Base-by-base conservation (phyloP, 1,284 basidiomycete genomes). In the Termitomyces sp. region DNA sequence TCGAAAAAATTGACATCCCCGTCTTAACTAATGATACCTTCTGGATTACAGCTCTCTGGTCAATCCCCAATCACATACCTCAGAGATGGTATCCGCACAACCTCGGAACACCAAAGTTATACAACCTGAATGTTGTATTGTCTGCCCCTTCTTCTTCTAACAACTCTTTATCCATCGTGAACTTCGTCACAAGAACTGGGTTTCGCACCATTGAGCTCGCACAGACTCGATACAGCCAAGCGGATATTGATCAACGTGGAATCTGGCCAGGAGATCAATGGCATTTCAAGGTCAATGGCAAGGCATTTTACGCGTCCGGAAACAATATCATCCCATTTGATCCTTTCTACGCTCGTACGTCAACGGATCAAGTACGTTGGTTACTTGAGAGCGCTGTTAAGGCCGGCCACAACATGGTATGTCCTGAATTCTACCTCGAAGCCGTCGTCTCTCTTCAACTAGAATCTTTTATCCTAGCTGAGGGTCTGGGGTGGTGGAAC, bases 271-370 rank as follows among this genome's bases (percentile, higher is more conserved):
- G 80, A 4, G 80, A 83, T 59, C 75, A 82, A 61, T 83, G 79
- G 75, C 79, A 82, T 65, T 82, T 83, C 61, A 72, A 76, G 57
- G 70, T 83, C 55, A 82, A 83, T 52, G 80, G 81, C 8, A 75
- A 76, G 61, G 72, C 73, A 13, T 82, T 83, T 62, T 83, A 81
- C 57, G 75, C 73, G 52, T 70, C 76, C 17, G 81, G 81, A 3
- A 81, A 78, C 17, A 83, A 82, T 57, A 75, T 82, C 60, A 82
- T 83, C 52, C 81, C 82, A 1, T 82, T 81, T 58, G 81, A 83
- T 65, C 77, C 78, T 13, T 83, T 83, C 64, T 82, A 83, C 57
- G 66, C 79, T 30, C 69, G 82, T 44, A 77, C 73, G 21, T 75
- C 75, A 15, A 71, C 77, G 9, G 79, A 78, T 33, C 70, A 76